Percentiles rank a stretch among this genome's conserved stretches.
phyloP scores from a whole-genome alignment of 2,329 filamentous ascomycete species.

The Aspergillus sp. region DNA sequence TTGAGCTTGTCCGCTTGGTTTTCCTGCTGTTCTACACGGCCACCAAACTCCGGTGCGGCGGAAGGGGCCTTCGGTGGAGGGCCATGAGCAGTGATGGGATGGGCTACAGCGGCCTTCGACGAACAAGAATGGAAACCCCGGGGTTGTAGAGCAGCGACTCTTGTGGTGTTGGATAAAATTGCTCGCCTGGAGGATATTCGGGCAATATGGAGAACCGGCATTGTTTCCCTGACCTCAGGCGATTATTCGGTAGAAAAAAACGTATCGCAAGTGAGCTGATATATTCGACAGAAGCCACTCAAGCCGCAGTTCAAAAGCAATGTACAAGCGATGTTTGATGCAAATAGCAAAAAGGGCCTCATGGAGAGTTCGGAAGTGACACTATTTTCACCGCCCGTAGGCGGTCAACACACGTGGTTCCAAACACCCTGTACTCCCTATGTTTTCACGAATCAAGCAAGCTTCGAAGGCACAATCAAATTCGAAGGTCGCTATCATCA shows the following conservation, averaged over 20 bases:
- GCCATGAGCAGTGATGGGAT: constrained; percentile 59
- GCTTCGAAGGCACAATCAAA: too few species aligned
- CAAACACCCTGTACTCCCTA: too few species aligned
- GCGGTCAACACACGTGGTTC: neutral
- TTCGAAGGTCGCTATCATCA: too few species aligned
- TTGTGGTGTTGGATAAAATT: constrained; percentile 10
- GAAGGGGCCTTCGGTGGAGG: constrained; percentile 60
- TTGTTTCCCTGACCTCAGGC: neutral
- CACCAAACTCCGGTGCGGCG: constrained; percentile 49
- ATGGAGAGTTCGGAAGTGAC: neutral
- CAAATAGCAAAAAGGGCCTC: neutral
- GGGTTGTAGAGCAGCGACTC: constrained; percentile 16
- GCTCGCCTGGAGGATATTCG: constrained; percentile 19
- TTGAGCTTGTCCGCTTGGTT: constrained; percentile 19
- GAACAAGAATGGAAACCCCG: constrained; percentile 37
- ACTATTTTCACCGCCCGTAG: neutral
- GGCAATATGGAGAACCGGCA: constrained; percentile 19
- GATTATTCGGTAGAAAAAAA: neutral
- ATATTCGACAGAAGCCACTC: neutral
- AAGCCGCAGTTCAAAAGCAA: neutral
- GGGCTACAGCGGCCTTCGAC: constrained; percentile 51
- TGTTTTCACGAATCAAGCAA: too few species aligned
- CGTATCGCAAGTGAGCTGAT: neutral
- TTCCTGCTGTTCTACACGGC: constrained; percentile 48
- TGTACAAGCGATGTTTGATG: neutral